Evolutionary conservation across 1,284 basidiomycete genomes (phyloP).

Genomic region (Pseudozyma hubeiensis): DNA sequence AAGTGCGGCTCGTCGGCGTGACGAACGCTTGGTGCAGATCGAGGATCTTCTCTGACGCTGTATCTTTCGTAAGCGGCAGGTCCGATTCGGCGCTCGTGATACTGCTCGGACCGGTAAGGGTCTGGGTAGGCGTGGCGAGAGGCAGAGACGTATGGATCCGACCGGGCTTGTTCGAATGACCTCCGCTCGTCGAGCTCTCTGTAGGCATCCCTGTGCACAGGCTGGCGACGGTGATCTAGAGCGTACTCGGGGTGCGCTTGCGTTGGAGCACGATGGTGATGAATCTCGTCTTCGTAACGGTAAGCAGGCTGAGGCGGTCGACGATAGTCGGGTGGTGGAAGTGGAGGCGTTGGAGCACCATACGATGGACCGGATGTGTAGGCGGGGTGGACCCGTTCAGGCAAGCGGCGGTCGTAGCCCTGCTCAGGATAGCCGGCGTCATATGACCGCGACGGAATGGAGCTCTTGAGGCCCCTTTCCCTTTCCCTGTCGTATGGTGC

Average conservation of each 20-base stretch:
- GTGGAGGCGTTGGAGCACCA: conserved; percentile 17
- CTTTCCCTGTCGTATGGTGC: conserved; percentile 15
- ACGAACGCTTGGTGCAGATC: conserved; percentile 9
- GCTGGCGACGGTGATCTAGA: conserved; percentile 23
- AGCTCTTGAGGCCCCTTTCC: conserved; percentile 21
- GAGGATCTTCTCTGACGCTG: conserved; percentile 24
- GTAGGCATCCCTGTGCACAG: conserved; percentile 19
- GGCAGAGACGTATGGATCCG: conserved; percentile 26
- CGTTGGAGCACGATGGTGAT: conserved; percentile 11
- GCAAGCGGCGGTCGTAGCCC: conserved; percentile 25
- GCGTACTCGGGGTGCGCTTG: conserved; percentile 21
- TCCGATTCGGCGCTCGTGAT: conserved; percentile 23
- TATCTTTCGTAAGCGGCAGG: conserved; percentile 24
- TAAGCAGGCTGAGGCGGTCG: conserved; percentile 25
- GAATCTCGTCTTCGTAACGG: conserved; percentile 30
- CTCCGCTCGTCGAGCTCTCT: conserved; percentile 21
- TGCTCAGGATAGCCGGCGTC: conserved; percentile 19
- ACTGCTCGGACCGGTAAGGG: conserved; percentile 12
- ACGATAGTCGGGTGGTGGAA: conserved; percentile 29
- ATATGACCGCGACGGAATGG: conserved; percentile 25
- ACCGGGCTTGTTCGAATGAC: conserved; percentile 16
- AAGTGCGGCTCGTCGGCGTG: conserved; percentile 18
- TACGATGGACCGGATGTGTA: conserved; percentile 36
- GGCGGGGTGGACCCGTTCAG: conserved; percentile 40
- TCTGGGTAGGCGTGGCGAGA: conserved; percentile 24